Evolutionary conservation across 257 asterid species (phyloP), one percentile per base, ranked within the genome.

Genomic region (Perilla frutescens): DNA sequence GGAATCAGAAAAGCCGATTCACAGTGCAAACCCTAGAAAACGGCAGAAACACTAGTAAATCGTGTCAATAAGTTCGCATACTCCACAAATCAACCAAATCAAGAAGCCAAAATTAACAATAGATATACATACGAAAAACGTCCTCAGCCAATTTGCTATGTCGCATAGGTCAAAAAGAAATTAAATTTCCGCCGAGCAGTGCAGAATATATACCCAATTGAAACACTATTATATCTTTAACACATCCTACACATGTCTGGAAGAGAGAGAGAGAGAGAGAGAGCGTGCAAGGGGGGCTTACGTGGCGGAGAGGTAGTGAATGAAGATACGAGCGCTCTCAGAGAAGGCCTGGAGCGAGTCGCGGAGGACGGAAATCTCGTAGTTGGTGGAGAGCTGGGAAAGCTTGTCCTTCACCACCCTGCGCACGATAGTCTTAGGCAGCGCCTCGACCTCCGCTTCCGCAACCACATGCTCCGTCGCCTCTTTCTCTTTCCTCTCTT

Each of bases 371-470:
- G 88, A 71, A 53, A 95, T 75, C 8, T 95, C 98, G 74, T 78
- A 77, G 73, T 81, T 86, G 76, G 80, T 13, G 43, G 97, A 86
- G 68, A 95, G 85, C 77, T 86, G 91, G 7, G 99, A 89, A 1
- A 95, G 92, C 82, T 87, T 95, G 20, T 95, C 96, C 91, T 90
- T 92, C 76, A 95, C 97, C 80, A 95, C 71, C 29, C 97, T 87
- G 74, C 98, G 95, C 74, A 92, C 94, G 50, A 95, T 88, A 67
- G 97, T 74, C 89, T 89, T 92, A 7, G 99, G 99, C 72, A 95
- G 90, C 84, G 82, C 88, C 79, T 95, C 97, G 66, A 79, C 74
- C 13, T 81, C 97, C 68, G 80, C 74, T 14, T 81, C 96, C 26
- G 81, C 73, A 4, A 79, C 81, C 41, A 74, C 87, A 50, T 76